A percentile compares a stretch with the other conserved stretches of the same genome.
phyloP scores from a whole-genome alignment of 768 basidiomycete species.

The Psilocybe azurescens region DNA sequence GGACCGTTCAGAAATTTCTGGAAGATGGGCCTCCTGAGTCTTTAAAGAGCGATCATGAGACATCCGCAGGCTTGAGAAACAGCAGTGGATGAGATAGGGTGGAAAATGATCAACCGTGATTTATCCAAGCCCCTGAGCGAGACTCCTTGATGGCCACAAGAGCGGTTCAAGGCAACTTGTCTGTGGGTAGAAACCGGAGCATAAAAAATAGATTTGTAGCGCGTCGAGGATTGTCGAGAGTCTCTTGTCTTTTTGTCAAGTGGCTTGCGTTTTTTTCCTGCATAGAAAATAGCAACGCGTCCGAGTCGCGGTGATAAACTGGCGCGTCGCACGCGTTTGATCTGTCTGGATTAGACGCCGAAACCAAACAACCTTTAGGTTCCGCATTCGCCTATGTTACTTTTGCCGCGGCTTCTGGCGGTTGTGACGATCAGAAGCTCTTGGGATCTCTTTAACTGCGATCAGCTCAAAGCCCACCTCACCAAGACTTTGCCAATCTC shows the following conservation, averaged over 20 bases:
- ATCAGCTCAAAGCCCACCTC: background rate
- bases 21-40: background rate
- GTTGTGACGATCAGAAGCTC: background rate
- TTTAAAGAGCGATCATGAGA: background rate
- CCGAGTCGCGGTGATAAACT: conserved; percentile 7
- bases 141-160: no score
- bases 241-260: background rate
- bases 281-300: background rate
- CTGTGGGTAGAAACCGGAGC: no score
- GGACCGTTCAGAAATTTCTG: background rate
- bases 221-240: background rate
- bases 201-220: background rate
- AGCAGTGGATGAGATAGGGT: background rate
- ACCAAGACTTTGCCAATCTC: background rate
- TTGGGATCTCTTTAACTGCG: background rate
- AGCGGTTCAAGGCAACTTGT: no score
- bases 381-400: background rate
- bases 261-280: background rate
- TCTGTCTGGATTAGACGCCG: conserved; percentile 4
- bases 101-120: background rate
- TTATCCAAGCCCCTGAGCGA: background rate
- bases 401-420: background rate
- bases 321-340: background rate
- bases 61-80: background rate
- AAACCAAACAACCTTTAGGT: background rate